Base-by-base conservation (phyloP, 345 rosid species). In the Microthlaspi erraticum region DNA sequence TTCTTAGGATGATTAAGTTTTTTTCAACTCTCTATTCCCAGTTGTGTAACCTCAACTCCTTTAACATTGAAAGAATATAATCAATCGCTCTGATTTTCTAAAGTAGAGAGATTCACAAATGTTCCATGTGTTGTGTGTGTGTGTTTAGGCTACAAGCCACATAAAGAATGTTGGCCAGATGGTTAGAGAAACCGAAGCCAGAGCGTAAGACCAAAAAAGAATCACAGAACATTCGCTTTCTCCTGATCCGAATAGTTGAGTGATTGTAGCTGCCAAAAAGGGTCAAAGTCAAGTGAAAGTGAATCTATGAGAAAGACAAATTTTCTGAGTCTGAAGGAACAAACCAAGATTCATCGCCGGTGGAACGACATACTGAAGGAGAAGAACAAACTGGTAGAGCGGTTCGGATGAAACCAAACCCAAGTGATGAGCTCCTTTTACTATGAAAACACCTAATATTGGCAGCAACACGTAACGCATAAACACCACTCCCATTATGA, bases 271-370 rank as follows among this genome's bases (percentile, higher is more conserved):
- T 88, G 49, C 11, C 46, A 46, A 63, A 18, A 63, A 11, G 19
- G 62, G 5, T 3, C 16, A 39, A 53, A 32, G 50, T 34, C n/a
- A n/a, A n/a, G n/a, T n/a, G n/a, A n/a, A n/a, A n/a, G n/a, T n/a
- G n/a, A n/a, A n/a, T n/a, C n/a, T n/a, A n/a, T n/a, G n/a, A n/a
- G n/a, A n/a, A n/a, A n/a, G n/a, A n/a, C n/a, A n/a, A n/a, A 41
- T 52, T 9, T 46, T 17, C 17, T 8, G 29, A 43, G 64, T 9
- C 37, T n/a, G 9, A 23, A 60, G 29, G 29, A 49, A 53, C 79
- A 5, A 55, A 86, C 96, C 88, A 60, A 89, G 77, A 68, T 89
- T 89, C 92, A 89, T 87, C 5, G 96, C 95, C 0, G 92, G 90
- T 5, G 95, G 95, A 46, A 88, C 83, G 0, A 88, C 86, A 66